Base-by-base conservation (phyloP, 345 rosid species). In the Durio zibethinus region DNA sequence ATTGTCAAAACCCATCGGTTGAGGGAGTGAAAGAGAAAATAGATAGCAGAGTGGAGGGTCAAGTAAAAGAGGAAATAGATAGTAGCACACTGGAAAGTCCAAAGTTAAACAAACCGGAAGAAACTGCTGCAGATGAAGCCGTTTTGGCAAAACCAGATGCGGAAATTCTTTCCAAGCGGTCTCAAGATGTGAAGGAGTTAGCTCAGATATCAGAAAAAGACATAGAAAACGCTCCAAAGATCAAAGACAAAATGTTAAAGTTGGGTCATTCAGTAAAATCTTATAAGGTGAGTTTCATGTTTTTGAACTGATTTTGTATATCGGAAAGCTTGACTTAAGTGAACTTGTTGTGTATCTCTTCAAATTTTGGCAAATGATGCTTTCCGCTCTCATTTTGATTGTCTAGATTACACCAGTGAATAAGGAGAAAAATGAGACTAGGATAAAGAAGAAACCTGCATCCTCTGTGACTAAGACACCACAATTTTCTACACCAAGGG, bases 221-320 rank as follows among this genome's bases (percentile, higher is more conserved):
- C 81, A 75, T 5, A 27, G 80, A 75, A 72, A 80, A 53, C 65
- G 54, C 79, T 20, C 67, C 61, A 45, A 73, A 77, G 77, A 78
- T 45, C 72, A 79, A 72, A 29, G 84, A 80, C 75, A 83, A 72
- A 75, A 86, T 74, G 72, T 74, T 47, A 7, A 83, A 80, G 74
- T 73, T 68, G 56, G 85, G 78, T 83, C 86, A 61, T 81, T 81
- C 53, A 18, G 87, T 83, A 78, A 82, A 60, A 72, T 68, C 90
- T 77, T 83, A 76, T 33, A 88, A 88, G 97, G 99, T 95, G 75
- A 86, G 33, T n/a, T 60, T n/a, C 35, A 36, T n/a, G n/a, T 38
- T 62, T 63, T 61, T 31, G 15, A 56, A 29, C 23, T 59, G 29
- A 33, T 11, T 76, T 35, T 18, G 66, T 40, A 1, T 21, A 33